Evolutionary conservation across 2,329 filamentous ascomycete species (phyloP), one percentile per base, ranked within the genome.

Genomic region (Cytospora chrysosperma): DNA sequence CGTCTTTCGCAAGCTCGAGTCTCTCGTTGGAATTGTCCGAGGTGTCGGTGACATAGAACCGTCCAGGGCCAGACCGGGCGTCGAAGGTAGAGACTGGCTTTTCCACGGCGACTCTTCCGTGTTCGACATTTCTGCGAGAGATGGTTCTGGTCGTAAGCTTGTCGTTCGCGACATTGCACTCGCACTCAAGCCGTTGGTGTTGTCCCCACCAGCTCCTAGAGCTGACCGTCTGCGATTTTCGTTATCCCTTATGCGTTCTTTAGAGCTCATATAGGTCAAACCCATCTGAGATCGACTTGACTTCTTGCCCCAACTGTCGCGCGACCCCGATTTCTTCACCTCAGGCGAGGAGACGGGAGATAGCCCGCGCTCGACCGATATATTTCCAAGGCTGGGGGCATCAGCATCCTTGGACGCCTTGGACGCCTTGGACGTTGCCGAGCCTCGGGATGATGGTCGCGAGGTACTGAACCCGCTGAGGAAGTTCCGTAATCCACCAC

Each of bases 201-300:
- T 71, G 64, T 74, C 77, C 52, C 75, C 77, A 27, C 75, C 72
- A 43, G 76, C 70, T 55, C 77, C 77, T 65, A 77, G 68, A 68
- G 76, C 81, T n/a, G 76, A 70, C 49, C 86, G 81, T 70, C 85
- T 88, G 68, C 83, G 83, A 67, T 90, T 87, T 67, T 90, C 87
- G 67, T 82, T 86, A 58, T 87, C 85, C 53, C 84, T 81, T 53
- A 91, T 76, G 32, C 82, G 81, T 73, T 92, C 89, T 71, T 85
- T 88, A 53, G 89, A 91, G 76, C 83, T 87, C 87, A 89, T 91
- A 70, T 91, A 90, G 83, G 88, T 87, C 70, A 91, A 75, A 3
- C 87, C 84, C 71, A 83, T 85, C 66, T 83, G 75, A 62, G 77
- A 77, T 30, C 85, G 80, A 3, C 74, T 74, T 49, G 81, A 76